Conservation (phyloP, 1,139 yeast species). For the Candida sp. region DNA sequence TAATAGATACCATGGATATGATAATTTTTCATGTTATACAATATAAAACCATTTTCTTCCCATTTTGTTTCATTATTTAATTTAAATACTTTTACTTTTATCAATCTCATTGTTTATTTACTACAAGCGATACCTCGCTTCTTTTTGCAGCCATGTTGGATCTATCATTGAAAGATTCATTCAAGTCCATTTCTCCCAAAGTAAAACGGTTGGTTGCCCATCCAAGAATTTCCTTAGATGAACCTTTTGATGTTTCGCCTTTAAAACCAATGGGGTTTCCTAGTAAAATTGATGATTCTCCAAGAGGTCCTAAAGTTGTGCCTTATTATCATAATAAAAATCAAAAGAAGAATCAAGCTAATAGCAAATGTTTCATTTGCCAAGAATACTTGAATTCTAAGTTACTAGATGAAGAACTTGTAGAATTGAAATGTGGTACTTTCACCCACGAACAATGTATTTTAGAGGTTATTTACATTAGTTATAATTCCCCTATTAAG, state of each 20-base stretch:
- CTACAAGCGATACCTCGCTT: background rate
- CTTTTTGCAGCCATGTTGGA: conserved; percentile 3
- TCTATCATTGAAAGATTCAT: background rate
- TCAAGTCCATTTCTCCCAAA: background rate
- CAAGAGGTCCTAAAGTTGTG: background rate
- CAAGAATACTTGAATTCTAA: conserved; percentile 30
- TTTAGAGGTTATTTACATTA: conserved; percentile 13
- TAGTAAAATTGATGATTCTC: background rate
- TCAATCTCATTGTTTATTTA: too few species aligned
- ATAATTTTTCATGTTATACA: too few species aligned
- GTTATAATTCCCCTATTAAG: conserved; percentile 4
- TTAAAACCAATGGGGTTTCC: conserved; percentile 1
- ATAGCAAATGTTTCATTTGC: conserved; percentile 30
- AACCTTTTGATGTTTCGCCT: background rate
- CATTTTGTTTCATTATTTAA: background rate
- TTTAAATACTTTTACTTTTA: too few species aligned
- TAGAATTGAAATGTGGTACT: conserved; percentile 37
- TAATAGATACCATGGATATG: too few species aligned
- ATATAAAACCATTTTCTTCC: too few species aligned
- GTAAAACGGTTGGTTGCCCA: background rate
- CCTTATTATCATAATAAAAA: background rate
- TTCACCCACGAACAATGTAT: conserved; percentile 38
- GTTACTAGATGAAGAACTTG: conserved; percentile 28
- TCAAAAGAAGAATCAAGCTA: background rate
- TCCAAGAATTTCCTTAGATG: background rate